Percentiles rank a stretch among this genome's conserved stretches.
phyloP scores from a whole-genome alignment of 805 yeast genomes.

The Millerozyma miso region DNA sequence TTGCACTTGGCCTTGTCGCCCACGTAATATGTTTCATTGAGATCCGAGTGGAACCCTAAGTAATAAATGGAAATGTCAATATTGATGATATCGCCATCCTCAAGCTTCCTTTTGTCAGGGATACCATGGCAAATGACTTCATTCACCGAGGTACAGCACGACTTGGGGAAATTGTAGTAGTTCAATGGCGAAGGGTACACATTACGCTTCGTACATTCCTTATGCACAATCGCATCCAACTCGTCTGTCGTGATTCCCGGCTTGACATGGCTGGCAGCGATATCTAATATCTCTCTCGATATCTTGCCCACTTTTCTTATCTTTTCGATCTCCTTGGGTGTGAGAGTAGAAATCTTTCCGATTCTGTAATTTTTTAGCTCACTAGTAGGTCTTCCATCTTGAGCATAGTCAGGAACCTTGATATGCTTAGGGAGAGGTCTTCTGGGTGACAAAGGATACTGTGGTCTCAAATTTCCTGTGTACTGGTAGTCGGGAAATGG shows the following conservation, averaged over 20 bases:
- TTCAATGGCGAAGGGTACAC: slow-evolving; percentile 95
- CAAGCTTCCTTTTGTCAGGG: slow-evolving; percentile 81
- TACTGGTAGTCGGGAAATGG: slow-evolving; percentile 81
- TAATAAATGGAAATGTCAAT: slow-evolving; percentile 82
- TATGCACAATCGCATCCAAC: slow-evolving; percentile 79
- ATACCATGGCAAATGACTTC: slow-evolving; percentile 97
- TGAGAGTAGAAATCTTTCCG: slow-evolving; percentile 59
- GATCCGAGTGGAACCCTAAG: slow-evolving; percentile 88
- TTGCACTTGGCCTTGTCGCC: slow-evolving; percentile 83
- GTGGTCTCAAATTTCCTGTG: slow-evolving; percentile 72
- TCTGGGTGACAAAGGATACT: slow-evolving; percentile 74
- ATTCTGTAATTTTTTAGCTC: slow-evolving; percentile 73
- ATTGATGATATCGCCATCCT: slow-evolving; percentile 94
- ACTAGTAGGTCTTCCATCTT: slow-evolving; percentile 68
- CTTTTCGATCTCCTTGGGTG: slow-evolving; percentile 65
- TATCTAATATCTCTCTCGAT: slow-evolving; percentile 87
- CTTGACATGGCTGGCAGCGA: slow-evolving; percentile 73
- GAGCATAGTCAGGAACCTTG: slow-evolving; percentile 78
- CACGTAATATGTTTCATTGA: slow-evolving; percentile 95
- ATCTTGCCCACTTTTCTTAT: slow-evolving; percentile 71
- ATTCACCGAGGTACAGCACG: slow-evolving; percentile 89
- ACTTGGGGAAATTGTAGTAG: slow-evolving; percentile 89
- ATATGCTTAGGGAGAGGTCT: slow-evolving; percentile 70
- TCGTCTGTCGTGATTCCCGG: slow-evolving; percentile 95
- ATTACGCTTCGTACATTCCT: slow-evolving; percentile 81